Base-by-base conservation (phyloP, 768 basidiomycete species). In the Naganishia antarctica region DNA sequence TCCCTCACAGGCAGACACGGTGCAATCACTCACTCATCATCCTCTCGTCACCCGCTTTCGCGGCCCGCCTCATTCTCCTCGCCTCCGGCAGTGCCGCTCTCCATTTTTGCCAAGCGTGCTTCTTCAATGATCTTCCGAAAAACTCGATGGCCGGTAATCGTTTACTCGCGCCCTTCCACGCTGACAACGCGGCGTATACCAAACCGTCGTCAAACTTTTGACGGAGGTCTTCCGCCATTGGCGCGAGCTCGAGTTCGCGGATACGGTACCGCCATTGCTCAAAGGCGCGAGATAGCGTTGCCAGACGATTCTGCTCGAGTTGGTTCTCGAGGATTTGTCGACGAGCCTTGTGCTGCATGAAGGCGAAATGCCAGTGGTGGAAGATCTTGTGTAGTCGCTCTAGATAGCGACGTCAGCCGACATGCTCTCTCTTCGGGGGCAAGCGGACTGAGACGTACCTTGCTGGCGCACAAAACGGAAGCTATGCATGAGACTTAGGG, bases 401-500 rank as follows among this genome's bases (percentile, higher is more conserved):
- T 63, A n/a, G 21, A 16, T 1, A n/a, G 15, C 13, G 15, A 31
- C 9, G 37, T n/a, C 26, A 32, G 21, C 21, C 21, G n/a, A 37
- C 15, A 8, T 6, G 21, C 16, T 21, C 23, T 16, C 16, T 12
- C 4, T 21, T 25, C 34, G 23, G 31, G n/a, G 32, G 25, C 4
- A 44, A 25, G 21, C 15, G 23, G 7, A 11, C 26, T 40, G 4
- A 18, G 12, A 47, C 65, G 8, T n/a, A 61, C 65, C 65, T 46
- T 66, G 57, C 18, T 61, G 37, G 9, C 60, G 47, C 11, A 66
- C 66, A 18, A 53, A 61, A 16, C 66, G 60, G 61, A 66, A 66
- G 46, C 66, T 66, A 23, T 62, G 66, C 47, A 60, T 66, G 26
- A 66, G 47, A 46, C 61, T 66, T 16, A 62, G n/a, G n/a, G 40